phyloP scores from a whole-genome alignment of 2,329 filamentous ascomycete species.

The Didymellaceae sp. region DNA sequence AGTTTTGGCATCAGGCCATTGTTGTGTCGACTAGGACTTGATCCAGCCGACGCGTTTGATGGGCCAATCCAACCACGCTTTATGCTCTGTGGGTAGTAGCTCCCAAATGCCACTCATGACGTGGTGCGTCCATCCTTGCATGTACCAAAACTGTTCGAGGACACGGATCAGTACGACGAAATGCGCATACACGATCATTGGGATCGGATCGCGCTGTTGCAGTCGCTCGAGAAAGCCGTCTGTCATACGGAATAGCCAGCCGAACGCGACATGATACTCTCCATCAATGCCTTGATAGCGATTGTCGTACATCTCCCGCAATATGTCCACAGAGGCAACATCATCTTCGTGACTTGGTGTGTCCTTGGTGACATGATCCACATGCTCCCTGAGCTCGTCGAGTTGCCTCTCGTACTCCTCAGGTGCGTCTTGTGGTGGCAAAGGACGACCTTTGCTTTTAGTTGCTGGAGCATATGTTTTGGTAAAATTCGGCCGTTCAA shows the following conservation, averaged over 20 bases:
- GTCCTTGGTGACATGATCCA: constrained; percentile 10
- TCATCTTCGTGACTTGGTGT: constrained; percentile 11
- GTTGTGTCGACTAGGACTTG: constrained; percentile 25
- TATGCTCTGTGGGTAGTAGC: constrained; percentile 25
- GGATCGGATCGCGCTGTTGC: constrained; percentile 28
- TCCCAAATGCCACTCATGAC: constrained; percentile 35
- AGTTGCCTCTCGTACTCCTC: constrained; percentile 29
- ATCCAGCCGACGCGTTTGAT: constrained; percentile 34
- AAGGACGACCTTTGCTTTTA: constrained; percentile 15
- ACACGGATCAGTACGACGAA: constrained; percentile 36
- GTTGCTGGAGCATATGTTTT: constrained; percentile 18
- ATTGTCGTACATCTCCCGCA: constrained; percentile 30
- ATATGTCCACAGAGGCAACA: constrained; percentile 19
- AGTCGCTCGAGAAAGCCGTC: constrained; percentile 34
- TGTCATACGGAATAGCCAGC: constrained; percentile 35
- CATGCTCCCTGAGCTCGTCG: constrained; percentile 23
- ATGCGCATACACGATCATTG: constrained; percentile 36
- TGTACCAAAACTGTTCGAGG: constrained; percentile 41
- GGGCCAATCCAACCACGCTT: constrained; percentile 33
- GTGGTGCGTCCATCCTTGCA: constrained; percentile 40
- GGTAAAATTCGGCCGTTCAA: constrained; percentile 10
- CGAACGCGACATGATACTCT: constrained; percentile 37
- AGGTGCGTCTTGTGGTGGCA: constrained; percentile 19
- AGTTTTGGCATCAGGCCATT: too few relatives aligned
- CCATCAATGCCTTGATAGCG: constrained; percentile 30